Base-by-base conservation (phyloP, 768 basidiomycete genomes). In the Flagelloscypha sp. region DNA sequence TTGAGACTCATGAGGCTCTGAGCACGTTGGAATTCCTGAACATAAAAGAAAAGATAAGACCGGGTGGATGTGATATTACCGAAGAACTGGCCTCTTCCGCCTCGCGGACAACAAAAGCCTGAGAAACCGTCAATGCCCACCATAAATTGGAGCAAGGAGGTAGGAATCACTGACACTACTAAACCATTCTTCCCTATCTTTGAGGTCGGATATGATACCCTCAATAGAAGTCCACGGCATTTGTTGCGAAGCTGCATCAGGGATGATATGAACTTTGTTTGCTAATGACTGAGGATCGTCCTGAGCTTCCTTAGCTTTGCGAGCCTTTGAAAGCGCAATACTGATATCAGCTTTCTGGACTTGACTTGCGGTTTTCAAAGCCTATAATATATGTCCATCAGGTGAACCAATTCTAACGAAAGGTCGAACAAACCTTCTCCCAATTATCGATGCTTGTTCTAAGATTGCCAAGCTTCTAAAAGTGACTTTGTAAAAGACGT, bases 211-310 rank as follows among this genome's bases (percentile, higher is more conserved):
- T 13, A 48, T 4, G 5, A 48, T 35, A 2, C 15, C 12, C 3
- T 37, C 37, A 3, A 49, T 45, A 19, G 37, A 32, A 19, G 46
- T 35, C 51, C 51, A 53, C 12, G 51, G 49, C 24, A 43, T 7
- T 5, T 42, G 39, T n/a, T 37, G 41, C 11, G 24, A 17, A 10
- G 29, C 27, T 11, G 22, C 8, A 23, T 21, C 29, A 27, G 19
- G 25, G 0, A 38, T 20, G 16, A 40, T 27, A 13, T 17, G 18
- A 12, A 18, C 24, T 9, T 30, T 9, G n/a, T 10, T 10, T 11
- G 29, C 20, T 9, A 19, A n/a, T 13, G 24, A 15, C 21, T 23
- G 12, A 8, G 30, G 17, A 23, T 21, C 16, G 7, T 5, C 34
- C 6, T 6, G 12, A 4, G 15, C 21, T 6, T 9, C 21, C 7